Evolutionary conservation across 208 protist genomes (phyloP).

Genomic region (Endotrypanum monterogeii): DNA sequence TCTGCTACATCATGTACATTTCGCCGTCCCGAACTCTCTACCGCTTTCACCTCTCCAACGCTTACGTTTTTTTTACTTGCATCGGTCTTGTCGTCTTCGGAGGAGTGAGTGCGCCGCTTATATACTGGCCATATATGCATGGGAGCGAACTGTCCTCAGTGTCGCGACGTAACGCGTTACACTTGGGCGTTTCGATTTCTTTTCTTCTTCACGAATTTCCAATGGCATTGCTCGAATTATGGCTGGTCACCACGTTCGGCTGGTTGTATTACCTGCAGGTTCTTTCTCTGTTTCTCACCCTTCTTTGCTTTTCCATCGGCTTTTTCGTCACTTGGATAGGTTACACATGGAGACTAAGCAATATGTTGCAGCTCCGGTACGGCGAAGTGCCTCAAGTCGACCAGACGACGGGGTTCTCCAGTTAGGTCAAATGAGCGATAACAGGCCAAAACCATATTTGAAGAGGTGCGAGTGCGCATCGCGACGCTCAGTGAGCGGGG

Average conservation of each 20-base stretch:
- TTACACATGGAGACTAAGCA: conserved; percentile 84
- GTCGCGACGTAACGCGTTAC: conserved; percentile 52
- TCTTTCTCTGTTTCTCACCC: conserved; percentile 67
- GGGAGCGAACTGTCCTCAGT: conserved; percentile 71
- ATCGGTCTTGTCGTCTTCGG: conserved; percentile 56
- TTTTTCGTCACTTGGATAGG: conserved; percentile 72
- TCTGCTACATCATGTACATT: conserved; percentile 66
- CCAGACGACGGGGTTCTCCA: conserved; percentile 26
- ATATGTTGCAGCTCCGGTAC: conserved; percentile 66
- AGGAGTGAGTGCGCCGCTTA: conserved; percentile 45
- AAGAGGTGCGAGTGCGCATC: neutral
- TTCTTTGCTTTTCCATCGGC: conserved; percentile 68
- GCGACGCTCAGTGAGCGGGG: neutral
- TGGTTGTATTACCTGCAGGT: conserved; percentile 61
- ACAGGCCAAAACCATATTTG: conserved; percentile 15
- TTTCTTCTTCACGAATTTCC: conserved; percentile 78
- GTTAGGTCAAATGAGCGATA: conserved; percentile 10
- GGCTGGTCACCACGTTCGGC: conserved; percentile 60
- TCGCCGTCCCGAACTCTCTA: conserved; percentile 8
- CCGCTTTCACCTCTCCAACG: conserved; percentile 30
- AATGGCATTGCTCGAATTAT: conserved; percentile 76
- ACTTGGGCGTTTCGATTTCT: conserved; percentile 48
- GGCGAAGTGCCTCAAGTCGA: conserved; percentile 34
- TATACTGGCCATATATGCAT: conserved; percentile 77
- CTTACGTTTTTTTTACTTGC: conserved; percentile 65